A percentile compares a stretch with the other conserved stretches of the same genome.
Evolutionary conservation across 139 green algal genomes (phyloP).

Genomic region (Auxenochlorella pyrenoidosa): DNA sequence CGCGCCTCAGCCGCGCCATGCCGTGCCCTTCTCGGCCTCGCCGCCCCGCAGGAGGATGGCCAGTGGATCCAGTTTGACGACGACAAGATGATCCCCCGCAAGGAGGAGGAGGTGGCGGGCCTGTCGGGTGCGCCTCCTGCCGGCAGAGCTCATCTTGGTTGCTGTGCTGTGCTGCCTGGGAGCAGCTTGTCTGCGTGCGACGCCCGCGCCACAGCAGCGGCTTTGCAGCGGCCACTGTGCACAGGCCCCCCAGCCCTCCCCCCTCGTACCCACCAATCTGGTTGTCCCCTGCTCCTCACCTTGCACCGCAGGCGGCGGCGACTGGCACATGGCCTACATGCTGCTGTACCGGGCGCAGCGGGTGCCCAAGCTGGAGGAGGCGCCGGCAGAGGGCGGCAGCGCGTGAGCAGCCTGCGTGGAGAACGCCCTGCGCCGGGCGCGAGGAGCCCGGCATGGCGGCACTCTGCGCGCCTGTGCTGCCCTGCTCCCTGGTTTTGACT

Average conservation of each 20-base stretch:
- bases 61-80: slow-evolving; percentile 98
- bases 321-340: slow-evolving; percentile 99
- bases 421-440: neutral
- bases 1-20: no score
- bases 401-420: neutral
- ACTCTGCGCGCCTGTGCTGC: no score
- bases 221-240: no score
- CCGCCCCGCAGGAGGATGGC: slow-evolving; percentile 72
- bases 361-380: slow-evolving; percentile 47
- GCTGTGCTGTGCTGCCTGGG: neutral
- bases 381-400: neutral
- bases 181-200: neutral
- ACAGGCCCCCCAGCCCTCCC: no score
- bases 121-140: slow-evolving; percentile 55
- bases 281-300: no score
- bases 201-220: no score
- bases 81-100: slow-evolving; percentile 79
- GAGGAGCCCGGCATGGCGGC: neutral
- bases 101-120: slow-evolving; percentile 91
- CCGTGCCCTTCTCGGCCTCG: neutral
- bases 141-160: neutral
- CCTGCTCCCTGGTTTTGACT: neutral
- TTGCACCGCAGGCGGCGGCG: slow-evolving; percentile 78
- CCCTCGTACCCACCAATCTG: no score
- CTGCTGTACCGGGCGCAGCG: slow-evolving; percentile 86